These are phyloP conservation scores for Sporisorium iseilematis-ciliati DNA, from an alignment of 1,284 basidiomycete species.

Conservation along the genomic window DNA sequence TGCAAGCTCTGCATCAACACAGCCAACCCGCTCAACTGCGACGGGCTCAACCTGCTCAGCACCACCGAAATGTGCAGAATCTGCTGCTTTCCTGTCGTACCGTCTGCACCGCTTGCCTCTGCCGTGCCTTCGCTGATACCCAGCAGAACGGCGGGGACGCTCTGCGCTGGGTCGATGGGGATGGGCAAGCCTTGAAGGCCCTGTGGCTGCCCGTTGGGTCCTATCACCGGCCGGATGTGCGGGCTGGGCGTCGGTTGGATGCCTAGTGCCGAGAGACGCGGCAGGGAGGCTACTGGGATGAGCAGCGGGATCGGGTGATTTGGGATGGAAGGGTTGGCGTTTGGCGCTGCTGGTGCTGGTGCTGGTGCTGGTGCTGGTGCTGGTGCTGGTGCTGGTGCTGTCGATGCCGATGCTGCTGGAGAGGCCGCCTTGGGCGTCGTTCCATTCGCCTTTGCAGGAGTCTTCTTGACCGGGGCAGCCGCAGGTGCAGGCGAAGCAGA, in stretches of 20 bases:
- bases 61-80: conserved; percentile 66
- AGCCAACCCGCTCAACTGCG: conserved; percentile 64
- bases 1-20: conserved; percentile 66
- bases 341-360: conserved; percentile 17
- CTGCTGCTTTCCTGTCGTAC: conserved; percentile 45
- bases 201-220: conserved; percentile 39
- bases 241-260: conserved; percentile 61
- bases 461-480: conserved; percentile 10
- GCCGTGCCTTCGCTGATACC: conserved; percentile 61
- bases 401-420: conserved; percentile 12
- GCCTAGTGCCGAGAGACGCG: conserved; percentile 59
- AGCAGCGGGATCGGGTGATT: conserved; percentile 65
- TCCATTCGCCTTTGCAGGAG: conserved; percentile 20
- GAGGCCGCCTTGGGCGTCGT: conserved; percentile 1
- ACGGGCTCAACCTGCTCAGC: conserved; percentile 60
- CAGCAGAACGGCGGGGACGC: conserved; percentile 61
- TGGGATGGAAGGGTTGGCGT: conserved; percentile 51
- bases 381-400: conserved; percentile 10
- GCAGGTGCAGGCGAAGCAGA: conserved; percentile 28
- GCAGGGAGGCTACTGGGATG: conserved; percentile 62
- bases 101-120: conserved; percentile 13
- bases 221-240: conserved; percentile 58
- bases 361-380: conserved; percentile 13
- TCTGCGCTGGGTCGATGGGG: conserved; percentile 57
- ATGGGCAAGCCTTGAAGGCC: conserved; percentile 53